Evolutionary conservation across 2,329 filamentous ascomycete species (phyloP).

Genomic region (Lachnellula suecica): DNA sequence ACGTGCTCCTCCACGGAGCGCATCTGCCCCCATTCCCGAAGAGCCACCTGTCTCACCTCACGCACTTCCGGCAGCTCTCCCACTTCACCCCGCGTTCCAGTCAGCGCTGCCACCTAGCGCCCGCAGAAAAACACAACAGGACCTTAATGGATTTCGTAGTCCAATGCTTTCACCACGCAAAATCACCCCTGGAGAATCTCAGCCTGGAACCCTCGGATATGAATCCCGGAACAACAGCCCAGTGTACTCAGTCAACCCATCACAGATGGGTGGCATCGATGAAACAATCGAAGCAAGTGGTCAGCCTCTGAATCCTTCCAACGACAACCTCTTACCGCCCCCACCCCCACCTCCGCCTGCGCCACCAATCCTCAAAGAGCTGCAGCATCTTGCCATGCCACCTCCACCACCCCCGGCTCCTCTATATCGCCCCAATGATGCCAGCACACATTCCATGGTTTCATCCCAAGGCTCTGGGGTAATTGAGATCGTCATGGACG

Average conservation of each 20-base stretch:
- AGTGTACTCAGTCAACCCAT: slow-evolving; percentile 20
- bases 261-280: slow-evolving; percentile 45
- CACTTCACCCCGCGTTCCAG: slow-evolving; percentile 43
- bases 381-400: slow-evolving; percentile 60
- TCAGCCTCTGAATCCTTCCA: slow-evolving; percentile 41
- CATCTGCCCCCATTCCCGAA: slow-evolving; percentile 58
- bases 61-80: slow-evolving; percentile 32
- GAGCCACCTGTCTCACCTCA: slow-evolving; percentile 37
- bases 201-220: slow-evolving; percentile 32
- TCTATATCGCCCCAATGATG: slow-evolving; percentile 41
- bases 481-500: slow-evolving; percentile 68
- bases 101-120: slow-evolving; percentile 35
- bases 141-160: slow-evolving; percentile 16
- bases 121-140: slow-evolving; percentile 26
- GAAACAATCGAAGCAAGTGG: slow-evolving; percentile 40
- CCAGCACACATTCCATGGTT: slow-evolving; percentile 34
- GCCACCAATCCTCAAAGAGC: slow-evolving; percentile 58
- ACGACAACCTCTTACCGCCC: slow-evolving; percentile 49
- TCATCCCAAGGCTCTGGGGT: slow-evolving; percentile 51
- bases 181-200: slow-evolving; percentile 29
- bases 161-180: slow-evolving; percentile 28
- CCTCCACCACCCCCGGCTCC: slow-evolving; percentile 63
- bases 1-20: slow-evolving; percentile 52
- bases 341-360: slow-evolving; percentile 52
- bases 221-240: slow-evolving; percentile 28